Evolutionary conservation across 495 filamentous ascomycete genomes (phyloP).

Genomic region (Filosporella fistucella): DNA sequence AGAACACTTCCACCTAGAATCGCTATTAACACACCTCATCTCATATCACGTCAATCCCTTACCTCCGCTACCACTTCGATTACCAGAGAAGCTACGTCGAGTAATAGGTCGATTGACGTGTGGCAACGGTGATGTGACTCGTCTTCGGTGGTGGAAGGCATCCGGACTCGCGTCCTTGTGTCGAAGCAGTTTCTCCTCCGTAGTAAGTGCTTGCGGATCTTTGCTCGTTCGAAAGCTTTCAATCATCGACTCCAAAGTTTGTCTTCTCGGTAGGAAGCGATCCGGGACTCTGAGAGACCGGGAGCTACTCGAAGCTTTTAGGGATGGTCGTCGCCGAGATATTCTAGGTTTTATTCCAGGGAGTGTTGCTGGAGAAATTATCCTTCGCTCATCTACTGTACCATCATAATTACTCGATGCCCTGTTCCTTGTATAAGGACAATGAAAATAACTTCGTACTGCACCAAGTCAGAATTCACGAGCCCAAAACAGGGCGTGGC

Average conservation of each 20-base stretch:
- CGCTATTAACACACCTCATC: neutral
- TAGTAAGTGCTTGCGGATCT: slow-evolving; percentile 51
- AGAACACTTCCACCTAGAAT: slow-evolving; percentile 21
- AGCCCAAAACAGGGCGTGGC: too few relatives aligned
- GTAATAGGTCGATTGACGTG: neutral
- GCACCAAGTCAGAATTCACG: too few relatives aligned
- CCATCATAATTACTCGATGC: slow-evolving; percentile 15
- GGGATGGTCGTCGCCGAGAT: slow-evolving; percentile 12
- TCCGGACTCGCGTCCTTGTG: slow-evolving; percentile 53
- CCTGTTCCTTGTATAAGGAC: too few relatives aligned
- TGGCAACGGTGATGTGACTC: slow-evolving; percentile 31
- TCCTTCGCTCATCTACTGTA: slow-evolving; percentile 6
- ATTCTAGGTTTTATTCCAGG: slow-evolving; percentile 8
- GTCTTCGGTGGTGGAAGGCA: slow-evolving; percentile 55
- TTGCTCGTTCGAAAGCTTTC: slow-evolving; percentile 59
- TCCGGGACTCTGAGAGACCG: slow-evolving; percentile 40
- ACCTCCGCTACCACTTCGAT: slow-evolving; percentile 22
- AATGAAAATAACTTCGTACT: too few relatives aligned
- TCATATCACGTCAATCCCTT: neutral
- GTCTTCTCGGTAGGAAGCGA: slow-evolving; percentile 44
- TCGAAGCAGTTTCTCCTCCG: slow-evolving; percentile 57
- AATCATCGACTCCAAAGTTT: slow-evolving; percentile 10
- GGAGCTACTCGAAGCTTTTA: slow-evolving; percentile 13
- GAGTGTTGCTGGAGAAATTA: slow-evolving; percentile 8
- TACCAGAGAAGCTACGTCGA: slow-evolving; percentile 19